phyloP scores from a whole-genome alignment of 139 green algal genomes.

The Chlorella vulgaris region DNA sequence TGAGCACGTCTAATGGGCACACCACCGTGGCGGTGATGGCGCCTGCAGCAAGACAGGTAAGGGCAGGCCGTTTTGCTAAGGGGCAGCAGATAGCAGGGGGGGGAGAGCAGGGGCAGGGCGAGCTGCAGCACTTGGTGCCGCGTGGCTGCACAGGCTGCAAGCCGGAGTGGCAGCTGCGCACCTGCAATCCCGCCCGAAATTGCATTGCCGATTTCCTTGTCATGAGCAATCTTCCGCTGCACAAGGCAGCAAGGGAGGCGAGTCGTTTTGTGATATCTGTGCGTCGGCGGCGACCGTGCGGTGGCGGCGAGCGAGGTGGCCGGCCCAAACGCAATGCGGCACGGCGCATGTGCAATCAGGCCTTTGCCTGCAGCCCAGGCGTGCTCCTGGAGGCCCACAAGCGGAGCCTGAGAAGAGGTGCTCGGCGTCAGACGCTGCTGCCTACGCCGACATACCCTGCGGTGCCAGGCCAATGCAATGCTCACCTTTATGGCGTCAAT shows the following conservation, averaged over 20 bases:
- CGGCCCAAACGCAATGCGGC: too few species aligned
- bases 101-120: not conserved
- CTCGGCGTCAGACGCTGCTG: too few species aligned
- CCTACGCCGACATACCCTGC: too few species aligned
- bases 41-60: constrained; percentile 50
- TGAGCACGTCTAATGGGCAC: constrained; percentile 97
- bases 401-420: too few species aligned
- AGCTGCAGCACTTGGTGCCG: not conserved
- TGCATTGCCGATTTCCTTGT: constrained; percentile 41
- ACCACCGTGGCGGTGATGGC: constrained; percentile 92
- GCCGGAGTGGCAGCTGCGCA: not conserved
- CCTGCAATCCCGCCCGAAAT: constrained; percentile 47
- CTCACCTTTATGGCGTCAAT: too few species aligned
- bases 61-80: too few species aligned
- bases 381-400: too few species aligned
- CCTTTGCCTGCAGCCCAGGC: too few species aligned
- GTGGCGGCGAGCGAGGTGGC: too few species aligned
- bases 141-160: not conserved
- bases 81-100: not conserved
- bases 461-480: too few species aligned
- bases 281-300: not conserved
- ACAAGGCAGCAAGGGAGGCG: not conserved
- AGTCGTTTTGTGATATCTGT: too few species aligned
- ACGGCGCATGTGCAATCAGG: too few species aligned
- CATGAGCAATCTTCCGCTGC: constrained; percentile 36